Evolutionary conservation across 2,329 filamentous ascomycete genomes (phyloP).

Genomic region (Ophiostoma quercus): DNA sequence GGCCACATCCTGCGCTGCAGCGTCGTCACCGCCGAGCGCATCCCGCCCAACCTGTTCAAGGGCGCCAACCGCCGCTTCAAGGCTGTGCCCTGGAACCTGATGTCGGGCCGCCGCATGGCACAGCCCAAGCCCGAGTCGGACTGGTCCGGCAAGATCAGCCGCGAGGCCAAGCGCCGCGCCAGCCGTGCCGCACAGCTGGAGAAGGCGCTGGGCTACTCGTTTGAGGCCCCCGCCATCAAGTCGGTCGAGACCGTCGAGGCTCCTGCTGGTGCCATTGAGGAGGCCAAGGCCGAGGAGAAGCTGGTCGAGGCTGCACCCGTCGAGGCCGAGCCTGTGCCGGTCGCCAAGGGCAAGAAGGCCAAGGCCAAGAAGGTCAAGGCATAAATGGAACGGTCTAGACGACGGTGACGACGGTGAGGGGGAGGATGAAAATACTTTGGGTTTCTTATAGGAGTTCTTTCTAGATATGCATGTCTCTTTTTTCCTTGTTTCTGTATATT

Average conservation of each 20-base stretch:
- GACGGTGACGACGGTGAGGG: background rate
- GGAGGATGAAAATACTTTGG: slow-evolving; percentile 15
- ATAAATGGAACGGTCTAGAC: slow-evolving; percentile 8
- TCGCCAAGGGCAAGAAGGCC: slow-evolving; percentile 34
- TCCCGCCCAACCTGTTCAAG: slow-evolving; percentile 81
- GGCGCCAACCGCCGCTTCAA: slow-evolving; percentile 89
- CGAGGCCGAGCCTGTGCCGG: slow-evolving; percentile 15
- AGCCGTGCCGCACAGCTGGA: slow-evolving; percentile 69
- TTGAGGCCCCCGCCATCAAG: slow-evolving; percentile 68
- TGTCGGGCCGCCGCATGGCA: slow-evolving; percentile 70
- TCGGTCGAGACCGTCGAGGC: slow-evolving; percentile 40
- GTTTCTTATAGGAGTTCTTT: slow-evolving; percentile 4
- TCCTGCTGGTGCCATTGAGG: slow-evolving; percentile 34
- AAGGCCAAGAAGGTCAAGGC: slow-evolving; percentile 34
- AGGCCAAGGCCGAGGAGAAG: slow-evolving; percentile 14
- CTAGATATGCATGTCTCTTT: slow-evolving; percentile 8
- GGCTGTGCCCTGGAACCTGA: slow-evolving; percentile 74
- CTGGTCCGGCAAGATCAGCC: slow-evolving; percentile 72
- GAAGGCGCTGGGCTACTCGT: slow-evolving; percentile 71
- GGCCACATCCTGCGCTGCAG: slow-evolving; percentile 83
- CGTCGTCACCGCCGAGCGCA: slow-evolving; percentile 63
- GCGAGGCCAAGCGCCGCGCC: slow-evolving; percentile 65
- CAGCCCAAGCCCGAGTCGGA: slow-evolving; percentile 65
- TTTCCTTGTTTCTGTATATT: background rate
- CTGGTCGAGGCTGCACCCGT: background rate